A percentile compares a stretch with the other conserved stretches of the same genome.
Conservation (phyloP, 352 stramenopile genomes). For the Plasmopara halstedii region DNA sequence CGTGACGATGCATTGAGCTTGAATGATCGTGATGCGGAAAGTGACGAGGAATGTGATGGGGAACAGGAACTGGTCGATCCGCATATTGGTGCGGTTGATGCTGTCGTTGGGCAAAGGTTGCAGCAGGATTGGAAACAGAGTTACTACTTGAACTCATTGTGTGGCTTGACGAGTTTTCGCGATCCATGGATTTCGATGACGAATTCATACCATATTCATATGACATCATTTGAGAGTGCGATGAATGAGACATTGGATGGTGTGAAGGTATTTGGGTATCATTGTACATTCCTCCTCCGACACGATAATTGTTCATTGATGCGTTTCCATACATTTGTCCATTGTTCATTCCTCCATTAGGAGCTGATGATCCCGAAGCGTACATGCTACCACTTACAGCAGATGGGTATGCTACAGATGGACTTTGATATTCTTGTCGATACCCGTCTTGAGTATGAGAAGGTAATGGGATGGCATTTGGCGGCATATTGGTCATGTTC, state of each 20-base stretch:
- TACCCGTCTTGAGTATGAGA: constrained; percentile 22
- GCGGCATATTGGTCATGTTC: constrained; percentile 36
- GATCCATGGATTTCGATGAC: constrained; percentile 13
- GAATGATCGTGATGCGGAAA: constrained; percentile 14
- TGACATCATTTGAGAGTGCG: constrained; percentile 35
- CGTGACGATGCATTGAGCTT: constrained; percentile 8
- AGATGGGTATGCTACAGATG: constrained; percentile 14
- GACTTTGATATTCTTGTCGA: constrained; percentile 16
- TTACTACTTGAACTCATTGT: constrained; percentile 15
- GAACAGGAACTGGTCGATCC: constrained; percentile 9
- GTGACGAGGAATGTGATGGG: constrained; percentile 16
- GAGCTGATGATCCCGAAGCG: constrained; percentile 15
- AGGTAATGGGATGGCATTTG: constrained; percentile 15
- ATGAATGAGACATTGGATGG: constrained; percentile 28
- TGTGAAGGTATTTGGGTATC: constrained; percentile 21
- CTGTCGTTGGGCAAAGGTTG: constrained; percentile 35
- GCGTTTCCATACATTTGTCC: constrained; percentile 22
- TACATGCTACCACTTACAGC: constrained; percentile 49
- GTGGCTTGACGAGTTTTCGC: constrained; percentile 9
- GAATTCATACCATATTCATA: constrained; percentile 28
- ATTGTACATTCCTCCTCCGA: constrained; percentile 19
- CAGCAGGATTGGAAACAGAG: constrained; percentile 26
- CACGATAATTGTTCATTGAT: constrained; percentile 32
- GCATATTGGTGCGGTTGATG: constrained; percentile 22
- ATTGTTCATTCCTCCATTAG: constrained; percentile 19